Base-by-base conservation (phyloP, 2,329 filamentous ascomycete genomes). In the Dichotomopilus funicola region DNA sequence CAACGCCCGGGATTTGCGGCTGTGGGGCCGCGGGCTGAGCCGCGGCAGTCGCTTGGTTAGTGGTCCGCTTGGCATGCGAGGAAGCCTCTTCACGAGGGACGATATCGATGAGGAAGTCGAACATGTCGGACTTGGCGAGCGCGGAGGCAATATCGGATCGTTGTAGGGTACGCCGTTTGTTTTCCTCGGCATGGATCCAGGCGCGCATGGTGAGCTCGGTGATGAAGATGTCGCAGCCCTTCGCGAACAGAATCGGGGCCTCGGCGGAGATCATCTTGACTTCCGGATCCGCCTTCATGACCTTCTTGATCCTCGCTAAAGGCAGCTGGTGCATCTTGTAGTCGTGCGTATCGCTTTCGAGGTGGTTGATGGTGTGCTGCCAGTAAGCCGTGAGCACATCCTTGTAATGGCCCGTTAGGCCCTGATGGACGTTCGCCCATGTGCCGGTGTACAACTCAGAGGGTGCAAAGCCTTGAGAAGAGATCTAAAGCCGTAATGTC, bases 221-320 rank as follows among this genome's bases (percentile, higher is more conserved):
- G 68, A 99, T 99, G 75, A 99, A 99, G 68, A 97, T 96, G 69
- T 99, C 94, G 72, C 94, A 97, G 40, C 92, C 94, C 73, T 99
- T 99, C 51, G 94, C 94, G 67, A 99, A 99, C 11, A 99, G 78
- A 64, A 99, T 99, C 1, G 94, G 94, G 1, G 94, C 94, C 74
- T 99, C 94, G 7, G 94, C 94, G 4, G 91, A 97, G 61, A 99
- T 99, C 94, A 99, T 99, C 78, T 99, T 99, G 48, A 99, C 94
- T 67, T 99, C 94, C 0, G 94, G 94, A 64, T 99, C 94, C 0
- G 94, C 94, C 75, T 99, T 99, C 94, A 99, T 99, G 63, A 99
- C 94, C 73, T 99, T 99, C 79, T 99, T 99, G 76, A 99, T 99
- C 53, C 94, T 87, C n/a, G 94, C 94, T 42, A 99, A 80, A 1